Evolutionary conservation across 176 grass and related monocot species (phyloP), one percentile per base, ranked within the genome.

Genomic region (Calamus simplicifolius): DNA sequence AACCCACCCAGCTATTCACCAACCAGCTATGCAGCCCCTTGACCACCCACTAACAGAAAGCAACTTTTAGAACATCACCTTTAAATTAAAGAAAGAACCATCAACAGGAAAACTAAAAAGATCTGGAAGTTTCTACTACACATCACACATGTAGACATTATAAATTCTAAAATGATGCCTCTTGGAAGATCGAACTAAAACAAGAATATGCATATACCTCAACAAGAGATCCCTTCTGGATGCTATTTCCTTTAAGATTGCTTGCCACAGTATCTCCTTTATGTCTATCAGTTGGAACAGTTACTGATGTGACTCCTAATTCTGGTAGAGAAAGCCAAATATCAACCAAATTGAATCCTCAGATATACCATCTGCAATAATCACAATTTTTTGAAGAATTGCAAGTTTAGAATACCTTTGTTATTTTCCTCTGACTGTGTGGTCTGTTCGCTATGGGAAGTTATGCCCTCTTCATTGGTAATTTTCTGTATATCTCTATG

Each of bases 141-240:
- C 12, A 12, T 43, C 15, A 7, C 35, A 43, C 12, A 12, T 43
- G 35, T 10, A 12, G 35, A 43, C 8, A 43, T 43, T 43, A 43
- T 35, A 10, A 43, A 13, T 2, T 43, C 35, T 13, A 43, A 12
- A 13, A 10, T 12, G 8, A 43, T 13, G 35, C 35, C 12, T 0
- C 10, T 13, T 43, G 35, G 35, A 43, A 43, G 35, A 43, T 7
- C 6, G 12, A 43, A 43, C 2, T 13, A 13, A 7, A 43, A 43
- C 12, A 43, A 43, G 35, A 43, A 43, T 13, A 43, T 12, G 35
- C 10, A 75, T 52, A 62, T 26, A 98, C 94, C 85, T 99, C 94
- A 18, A 99, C 82, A 64, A 59, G 56, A 52, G 81, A 85, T 64
- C 85, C 94, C 61, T 85, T 99, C 65, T 75, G 72, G 61, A 99